Conservation (phyloP, 768 basidiomycete genomes). For the Galerina sulciceps region DNA sequence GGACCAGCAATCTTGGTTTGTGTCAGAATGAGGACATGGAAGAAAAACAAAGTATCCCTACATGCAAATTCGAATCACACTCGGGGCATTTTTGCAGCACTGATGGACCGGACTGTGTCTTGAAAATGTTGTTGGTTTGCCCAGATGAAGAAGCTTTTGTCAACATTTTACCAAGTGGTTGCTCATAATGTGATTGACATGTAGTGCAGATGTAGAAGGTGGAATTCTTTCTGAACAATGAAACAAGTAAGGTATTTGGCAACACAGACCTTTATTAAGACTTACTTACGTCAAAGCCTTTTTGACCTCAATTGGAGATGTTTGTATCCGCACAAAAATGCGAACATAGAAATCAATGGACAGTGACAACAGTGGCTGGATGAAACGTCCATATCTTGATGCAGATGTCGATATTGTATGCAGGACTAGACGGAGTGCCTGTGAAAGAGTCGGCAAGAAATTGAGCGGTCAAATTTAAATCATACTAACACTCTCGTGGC, state of each 20-base stretch:
- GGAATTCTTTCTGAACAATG: conserved; percentile 74
- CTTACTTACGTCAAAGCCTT: conserved; percentile 68
- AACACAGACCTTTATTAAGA: not conserved
- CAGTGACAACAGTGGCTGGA: conserved; percentile 85
- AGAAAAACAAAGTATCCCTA: conserved; percentile 37
- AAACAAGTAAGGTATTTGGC: not conserved
- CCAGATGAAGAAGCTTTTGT: conserved; percentile 65
- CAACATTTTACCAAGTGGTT: conserved; percentile 79
- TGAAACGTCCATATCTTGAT: conserved; percentile 88
- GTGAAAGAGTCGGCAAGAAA: not conserved
- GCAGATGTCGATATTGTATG: conserved; percentile 86
- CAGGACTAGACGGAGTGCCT: conserved; percentile 93
- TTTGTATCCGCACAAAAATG: conserved; percentile 80
- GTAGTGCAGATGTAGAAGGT: conserved; percentile 82
- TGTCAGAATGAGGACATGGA: not conserved
- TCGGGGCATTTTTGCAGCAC: conserved; percentile 75
- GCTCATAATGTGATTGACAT: conserved; percentile 83
- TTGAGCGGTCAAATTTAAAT: not conserved
- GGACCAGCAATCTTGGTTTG: conserved; percentile 80
- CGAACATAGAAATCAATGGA: conserved; percentile 99
- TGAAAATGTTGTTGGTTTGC: conserved; percentile 67
- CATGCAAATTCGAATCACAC: conserved; percentile 79
- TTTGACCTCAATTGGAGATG: conserved; percentile 84
- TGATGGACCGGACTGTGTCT: conserved; percentile 71
- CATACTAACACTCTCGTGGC: conserved; percentile 85